A percentile compares a stretch with the other conserved stretches of the same genome.
phyloP scores from a whole-genome alignment of 805 yeast genomes.

The Kregervanrija delftensis region DNA sequence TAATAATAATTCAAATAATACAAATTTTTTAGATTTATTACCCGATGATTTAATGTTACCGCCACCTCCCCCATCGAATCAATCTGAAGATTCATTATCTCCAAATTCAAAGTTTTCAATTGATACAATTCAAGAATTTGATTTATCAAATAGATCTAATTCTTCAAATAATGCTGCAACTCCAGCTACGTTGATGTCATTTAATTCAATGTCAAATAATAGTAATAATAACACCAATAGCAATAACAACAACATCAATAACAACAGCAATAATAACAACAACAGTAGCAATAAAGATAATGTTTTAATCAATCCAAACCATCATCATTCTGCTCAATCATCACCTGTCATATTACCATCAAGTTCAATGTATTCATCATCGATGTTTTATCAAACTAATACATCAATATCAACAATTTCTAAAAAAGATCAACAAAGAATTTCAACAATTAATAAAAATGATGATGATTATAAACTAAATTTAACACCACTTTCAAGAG shows the following conservation, averaged over 20 bases:
- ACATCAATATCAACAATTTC: no score
- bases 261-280: constrained; percentile 23
- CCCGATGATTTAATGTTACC: constrained; percentile 21
- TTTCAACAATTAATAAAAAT: no score
- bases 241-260: constrained; percentile 19
- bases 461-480: no score
- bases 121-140: constrained; percentile 1
- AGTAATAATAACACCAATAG: constrained; percentile 20
- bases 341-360: constrained; percentile 33
- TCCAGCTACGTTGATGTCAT: constrained; percentile 28
- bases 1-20: constrained; percentile 18
- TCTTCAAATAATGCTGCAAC: constrained; percentile 18
- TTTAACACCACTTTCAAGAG: background rate
- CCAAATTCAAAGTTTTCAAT: background rate
- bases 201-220: constrained; percentile 13
- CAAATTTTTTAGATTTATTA: constrained; percentile 6
- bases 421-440: no score
- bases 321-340: constrained; percentile 24
- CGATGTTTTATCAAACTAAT: no score
- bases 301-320: constrained; percentile 27
- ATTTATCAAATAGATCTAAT: background rate
- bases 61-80: constrained; percentile 13
- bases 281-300: constrained; percentile 18
- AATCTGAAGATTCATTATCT: constrained; percentile 8
- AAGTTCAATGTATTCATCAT: constrained; percentile 4